These are phyloP conservation scores for Penicillium turbatum DNA, from an alignment of 495 filamentous ascomycete genomes.

Conservation along the genomic window DNA sequence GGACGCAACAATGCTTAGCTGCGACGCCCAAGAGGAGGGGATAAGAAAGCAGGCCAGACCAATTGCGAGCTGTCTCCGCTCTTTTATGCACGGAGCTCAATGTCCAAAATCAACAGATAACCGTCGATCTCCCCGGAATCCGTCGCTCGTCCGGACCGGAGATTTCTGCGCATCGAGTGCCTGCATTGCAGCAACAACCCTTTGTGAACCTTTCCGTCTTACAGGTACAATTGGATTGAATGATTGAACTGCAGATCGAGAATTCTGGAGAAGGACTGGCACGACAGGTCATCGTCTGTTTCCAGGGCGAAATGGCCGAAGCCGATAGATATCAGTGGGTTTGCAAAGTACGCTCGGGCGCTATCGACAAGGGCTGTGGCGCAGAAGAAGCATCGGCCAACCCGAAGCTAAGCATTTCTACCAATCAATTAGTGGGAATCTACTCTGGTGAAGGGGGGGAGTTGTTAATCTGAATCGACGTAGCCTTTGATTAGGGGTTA, in stretches of 20 bases:
- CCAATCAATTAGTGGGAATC: not conserved
- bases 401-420: not conserved
- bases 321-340: conserved; percentile 16
- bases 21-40: not conserved
- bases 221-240: not conserved
- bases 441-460: not conserved
- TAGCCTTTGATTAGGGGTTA: not conserved
- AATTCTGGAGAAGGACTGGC: not conserved
- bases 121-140: conserved; percentile 8
- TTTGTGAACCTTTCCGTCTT: not conserved
- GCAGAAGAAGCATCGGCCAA: conserved; percentile 14
- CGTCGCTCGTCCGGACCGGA: conserved; percentile 4
- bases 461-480: not conserved
- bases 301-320: conserved; percentile 4
- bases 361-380: conserved; percentile 8
- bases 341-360: not conserved
- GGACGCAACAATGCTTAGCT: conserved; percentile 1
- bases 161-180: not conserved
- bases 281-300: conserved; percentile 1
- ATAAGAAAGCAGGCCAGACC: not conserved
- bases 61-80: not conserved
- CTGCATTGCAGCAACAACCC: not conserved
- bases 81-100: not conserved
- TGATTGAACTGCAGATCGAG: not conserved
- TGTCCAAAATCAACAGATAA: not conserved